A percentile compares a stretch with the other conserved stretches of the same genome.
Evolutionary conservation across 106 monocot genomes (phyloP).

Genomic region (Apostasia shenzhenica): DNA sequence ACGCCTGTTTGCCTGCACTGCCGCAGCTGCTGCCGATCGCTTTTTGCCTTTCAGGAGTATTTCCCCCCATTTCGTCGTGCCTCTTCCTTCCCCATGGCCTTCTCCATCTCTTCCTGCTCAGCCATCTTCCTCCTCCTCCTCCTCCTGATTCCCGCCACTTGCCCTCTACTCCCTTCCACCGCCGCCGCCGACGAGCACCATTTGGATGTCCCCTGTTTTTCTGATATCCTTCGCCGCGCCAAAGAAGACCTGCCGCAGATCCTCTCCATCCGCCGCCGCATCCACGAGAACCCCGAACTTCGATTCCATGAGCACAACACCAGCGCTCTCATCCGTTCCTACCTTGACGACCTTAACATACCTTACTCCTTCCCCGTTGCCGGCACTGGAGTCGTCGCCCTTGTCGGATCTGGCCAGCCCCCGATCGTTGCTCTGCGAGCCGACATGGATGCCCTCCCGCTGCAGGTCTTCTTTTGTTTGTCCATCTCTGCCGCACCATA

Average conservation of each 20-base stretch:
- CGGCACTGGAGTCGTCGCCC: slow-evolving; percentile 65
- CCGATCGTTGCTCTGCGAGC: slow-evolving; percentile 81
- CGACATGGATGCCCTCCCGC: slow-evolving; percentile 87
- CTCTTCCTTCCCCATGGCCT: too few relatives aligned
- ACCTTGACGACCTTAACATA: slow-evolving; percentile 56
- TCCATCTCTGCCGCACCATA: neutral
- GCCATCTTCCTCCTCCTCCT: slow-evolving; percentile 3
- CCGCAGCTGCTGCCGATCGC: too few relatives aligned
- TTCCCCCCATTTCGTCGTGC: too few relatives aligned
- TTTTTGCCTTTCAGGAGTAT: too few relatives aligned
- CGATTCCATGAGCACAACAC: slow-evolving; percentile 73
- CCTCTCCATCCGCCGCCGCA: slow-evolving; percentile 38
- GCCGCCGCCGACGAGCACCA: neutral
- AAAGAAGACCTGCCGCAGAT: slow-evolving; percentile 31
- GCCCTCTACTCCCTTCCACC: neutral
- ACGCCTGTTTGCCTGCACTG: too few relatives aligned
- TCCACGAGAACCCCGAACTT: slow-evolving; percentile 81
- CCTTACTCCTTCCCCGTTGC: slow-evolving; percentile 56
- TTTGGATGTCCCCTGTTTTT: neutral
- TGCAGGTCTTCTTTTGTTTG: slow-evolving; percentile 32
- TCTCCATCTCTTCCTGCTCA: too few relatives aligned
- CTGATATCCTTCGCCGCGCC: slow-evolving; percentile 47
- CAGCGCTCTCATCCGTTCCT: slow-evolving; percentile 54
- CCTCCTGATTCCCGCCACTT: slow-evolving; percentile 4
- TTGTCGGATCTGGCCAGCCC: slow-evolving; percentile 48